Evolutionary conservation across 2,329 filamentous ascomycete species (phyloP).

Genomic region (Fusarium protoensiforme): DNA sequence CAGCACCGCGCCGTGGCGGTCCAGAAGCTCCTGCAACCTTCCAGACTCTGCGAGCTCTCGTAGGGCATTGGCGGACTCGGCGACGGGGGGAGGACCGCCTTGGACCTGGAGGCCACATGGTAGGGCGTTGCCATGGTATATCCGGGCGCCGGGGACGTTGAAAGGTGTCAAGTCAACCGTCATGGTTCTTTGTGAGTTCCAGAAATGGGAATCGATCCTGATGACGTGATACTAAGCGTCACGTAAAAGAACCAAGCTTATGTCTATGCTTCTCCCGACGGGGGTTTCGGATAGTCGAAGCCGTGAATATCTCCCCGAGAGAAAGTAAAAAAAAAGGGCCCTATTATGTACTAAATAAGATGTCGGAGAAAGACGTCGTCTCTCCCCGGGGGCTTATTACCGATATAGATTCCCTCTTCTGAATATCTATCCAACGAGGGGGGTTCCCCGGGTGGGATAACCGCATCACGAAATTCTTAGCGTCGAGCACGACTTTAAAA

Average conservation of each 20-base stretch:
- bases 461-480: slow-evolving; percentile 11
- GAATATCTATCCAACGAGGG: not conserved
- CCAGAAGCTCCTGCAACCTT: slow-evolving; percentile 7
- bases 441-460: not conserved
- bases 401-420: not conserved
- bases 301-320: not conserved
- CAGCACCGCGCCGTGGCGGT: slow-evolving; percentile 14
- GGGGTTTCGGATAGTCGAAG: not conserved
- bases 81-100: not conserved
- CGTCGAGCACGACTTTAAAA: slow-evolving; percentile 5
- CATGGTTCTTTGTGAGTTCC: not conserved
- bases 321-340: not conserved
- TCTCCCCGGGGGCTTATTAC: not conserved
- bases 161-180: slow-evolving; percentile 6
- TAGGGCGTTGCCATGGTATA: slow-evolving; percentile 14
- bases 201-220: not conserved
- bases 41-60: slow-evolving; percentile 8
- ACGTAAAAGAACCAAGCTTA: not conserved
- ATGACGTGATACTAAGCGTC: not conserved
- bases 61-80: not conserved
- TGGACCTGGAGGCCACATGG: slow-evolving; percentile 9
- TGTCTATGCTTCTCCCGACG: not conserved
- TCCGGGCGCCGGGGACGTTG: slow-evolving; percentile 14
- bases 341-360: not conserved
- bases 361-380: not conserved